A percentile compares a stretch with the other conserved stretches of the same genome.
phyloP scores from a whole-genome alignment of 371 early-diverging fungal genomes.

The Chytridium lagenaria region DNA sequence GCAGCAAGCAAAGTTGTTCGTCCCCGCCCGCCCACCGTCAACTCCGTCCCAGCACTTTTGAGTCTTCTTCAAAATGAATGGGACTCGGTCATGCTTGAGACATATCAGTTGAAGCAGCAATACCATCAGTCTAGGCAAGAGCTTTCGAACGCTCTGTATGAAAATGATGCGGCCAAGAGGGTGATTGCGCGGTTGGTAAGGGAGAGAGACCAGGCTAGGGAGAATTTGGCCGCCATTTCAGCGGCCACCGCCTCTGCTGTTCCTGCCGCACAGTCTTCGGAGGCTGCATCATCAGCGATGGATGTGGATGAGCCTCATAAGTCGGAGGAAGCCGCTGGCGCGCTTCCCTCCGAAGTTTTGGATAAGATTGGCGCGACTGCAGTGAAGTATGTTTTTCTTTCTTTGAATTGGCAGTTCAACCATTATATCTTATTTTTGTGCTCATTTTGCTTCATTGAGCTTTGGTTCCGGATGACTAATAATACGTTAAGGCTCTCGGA shows the following conservation, averaged over 20 bases:
- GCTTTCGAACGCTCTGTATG: slow-evolving; percentile 89
- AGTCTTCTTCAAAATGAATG: slow-evolving; percentile 91
- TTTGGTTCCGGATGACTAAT: too few relatives aligned
- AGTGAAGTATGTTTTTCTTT: slow-evolving; percentile 53
- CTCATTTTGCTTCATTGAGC: too few relatives aligned
- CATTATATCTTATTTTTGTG: too few relatives aligned
- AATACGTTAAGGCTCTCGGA: slow-evolving; percentile 59
- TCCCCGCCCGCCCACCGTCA: slow-evolving; percentile 88
- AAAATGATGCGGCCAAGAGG: slow-evolving; percentile 93
- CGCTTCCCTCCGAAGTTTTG: slow-evolving; percentile 61
- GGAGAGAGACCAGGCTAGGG: slow-evolving; percentile 90
- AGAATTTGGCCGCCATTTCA: slow-evolving; percentile 52
- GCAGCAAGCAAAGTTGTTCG: slow-evolving; percentile 70
- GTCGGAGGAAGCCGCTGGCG: slow-evolving; percentile 35
- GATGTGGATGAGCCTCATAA: slow-evolving; percentile 61
- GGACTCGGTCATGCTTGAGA: slow-evolving; percentile 93
- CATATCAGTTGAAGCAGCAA: slow-evolving; percentile 88
- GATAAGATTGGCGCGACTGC: slow-evolving; percentile 67
- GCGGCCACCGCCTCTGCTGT: slow-evolving; percentile 24
- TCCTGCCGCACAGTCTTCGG: slow-evolving; percentile 21
- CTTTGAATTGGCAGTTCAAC: neutral
- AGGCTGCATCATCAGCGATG: slow-evolving; percentile 34
- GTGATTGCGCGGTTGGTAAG: slow-evolving; percentile 91
- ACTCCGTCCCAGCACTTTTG: slow-evolving; percentile 91
- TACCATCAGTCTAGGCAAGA: slow-evolving; percentile 91